Evolutionary conservation across 305 asterid species (phyloP).

Genomic region (Vinca major): DNA sequence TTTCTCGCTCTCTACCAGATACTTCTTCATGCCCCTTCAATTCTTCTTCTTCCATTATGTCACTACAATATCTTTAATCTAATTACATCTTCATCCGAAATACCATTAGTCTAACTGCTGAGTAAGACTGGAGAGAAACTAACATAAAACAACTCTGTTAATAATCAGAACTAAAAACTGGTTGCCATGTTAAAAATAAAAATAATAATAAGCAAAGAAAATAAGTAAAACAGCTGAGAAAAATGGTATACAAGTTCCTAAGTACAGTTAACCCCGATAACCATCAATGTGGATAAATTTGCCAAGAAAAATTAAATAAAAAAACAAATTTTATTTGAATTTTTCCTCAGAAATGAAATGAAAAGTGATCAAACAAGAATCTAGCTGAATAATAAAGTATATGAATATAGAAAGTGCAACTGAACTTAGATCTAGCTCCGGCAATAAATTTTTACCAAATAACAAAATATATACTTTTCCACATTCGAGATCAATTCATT

Average conservation of each 20-base stretch:
- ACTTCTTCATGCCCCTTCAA: conserved; percentile 23
- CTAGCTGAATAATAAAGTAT: not conserved
- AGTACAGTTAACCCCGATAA: not conserved
- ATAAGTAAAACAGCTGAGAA: not conserved
- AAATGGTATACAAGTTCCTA: not conserved
- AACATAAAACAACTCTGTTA: not conserved
- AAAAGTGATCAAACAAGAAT: not conserved
- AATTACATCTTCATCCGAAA: conserved; percentile 18
- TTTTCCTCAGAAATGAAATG: not conserved
- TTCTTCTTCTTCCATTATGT: conserved; percentile 52
- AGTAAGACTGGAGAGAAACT: not conserved
- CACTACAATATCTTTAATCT: conserved; percentile 10
- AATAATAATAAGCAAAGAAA: not conserved
- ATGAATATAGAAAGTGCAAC: not conserved
- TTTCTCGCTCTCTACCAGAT: conserved; percentile 28
- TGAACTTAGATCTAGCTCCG: not conserved
- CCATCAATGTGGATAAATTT: not conserved
- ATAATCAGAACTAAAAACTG: not conserved
- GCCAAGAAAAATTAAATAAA: not conserved
- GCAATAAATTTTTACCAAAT: not conserved
- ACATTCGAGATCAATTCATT: not conserved
- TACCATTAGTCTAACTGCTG: conserved; percentile 5
- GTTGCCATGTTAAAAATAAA: not conserved
- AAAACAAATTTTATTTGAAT: not conserved
- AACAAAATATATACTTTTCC: not conserved